Evolutionary conservation across 371 early-diverging fungal species (phyloP).

Genomic region (Haplosporangium sp.): DNA sequence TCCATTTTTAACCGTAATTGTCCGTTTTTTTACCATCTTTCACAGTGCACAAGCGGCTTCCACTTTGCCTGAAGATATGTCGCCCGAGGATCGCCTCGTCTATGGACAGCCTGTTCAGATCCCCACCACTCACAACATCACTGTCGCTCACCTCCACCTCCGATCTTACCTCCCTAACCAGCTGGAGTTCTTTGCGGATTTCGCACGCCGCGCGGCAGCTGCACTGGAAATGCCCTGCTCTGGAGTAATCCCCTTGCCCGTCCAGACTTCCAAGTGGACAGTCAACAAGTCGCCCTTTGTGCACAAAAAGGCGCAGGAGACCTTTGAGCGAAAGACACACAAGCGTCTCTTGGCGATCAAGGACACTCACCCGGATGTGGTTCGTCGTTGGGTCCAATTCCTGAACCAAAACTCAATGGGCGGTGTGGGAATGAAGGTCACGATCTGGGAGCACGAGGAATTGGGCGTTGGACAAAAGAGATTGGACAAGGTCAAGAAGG

Average conservation of each 20-base stretch:
- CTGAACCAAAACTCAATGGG: slow-evolving; percentile 79
- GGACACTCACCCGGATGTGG: slow-evolving; percentile 81
- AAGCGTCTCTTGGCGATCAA: slow-evolving; percentile 86
- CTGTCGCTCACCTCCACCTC: slow-evolving; percentile 80
- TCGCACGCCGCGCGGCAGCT: slow-evolving; percentile 85
- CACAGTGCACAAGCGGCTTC: slow-evolving; percentile 8
- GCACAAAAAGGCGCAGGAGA: slow-evolving; percentile 96
- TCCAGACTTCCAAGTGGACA: slow-evolving; percentile 88
- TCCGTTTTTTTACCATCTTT: not conserved
- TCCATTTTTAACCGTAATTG: not conserved
- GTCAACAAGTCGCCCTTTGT: slow-evolving; percentile 95
- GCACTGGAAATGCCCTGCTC: slow-evolving; percentile 82
- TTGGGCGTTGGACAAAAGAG: slow-evolving; percentile 55
- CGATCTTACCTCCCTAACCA: slow-evolving; percentile 81
- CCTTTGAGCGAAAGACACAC: slow-evolving; percentile 93
- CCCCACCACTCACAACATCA: slow-evolving; percentile 71
- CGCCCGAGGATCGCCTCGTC: slow-evolving; percentile 48
- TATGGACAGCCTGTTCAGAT: slow-evolving; percentile 59
- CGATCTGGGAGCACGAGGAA: slow-evolving; percentile 75
- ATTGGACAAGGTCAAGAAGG: slow-evolving; percentile 40
- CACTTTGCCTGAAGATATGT: slow-evolving; percentile 34
- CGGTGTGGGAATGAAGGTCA: slow-evolving; percentile 82
- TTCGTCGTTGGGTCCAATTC: slow-evolving; percentile 82
- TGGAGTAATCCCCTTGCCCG: slow-evolving; percentile 79
- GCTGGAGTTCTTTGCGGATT: slow-evolving; percentile 89